Base-by-base conservation (phyloP, 106 monocot species). In the Acorus gramineus region DNA sequence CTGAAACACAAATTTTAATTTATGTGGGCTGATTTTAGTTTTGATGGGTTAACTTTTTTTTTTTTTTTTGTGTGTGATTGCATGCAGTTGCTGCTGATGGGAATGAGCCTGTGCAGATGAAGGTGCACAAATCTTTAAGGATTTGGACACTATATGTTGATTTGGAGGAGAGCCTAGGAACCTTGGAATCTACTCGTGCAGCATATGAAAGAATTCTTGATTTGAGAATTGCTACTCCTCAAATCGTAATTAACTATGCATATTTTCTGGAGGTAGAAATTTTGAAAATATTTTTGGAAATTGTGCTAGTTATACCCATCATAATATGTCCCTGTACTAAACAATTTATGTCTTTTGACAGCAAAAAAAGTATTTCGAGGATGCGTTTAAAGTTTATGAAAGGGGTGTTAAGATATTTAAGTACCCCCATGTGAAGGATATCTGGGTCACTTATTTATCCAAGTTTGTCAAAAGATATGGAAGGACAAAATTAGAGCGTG, bases 331-430 rank as follows among this genome's bases (percentile, higher is more conserved):
- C 54, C 14, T 48, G 47, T 50, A 56, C 49, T 69, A 52, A 4
- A 53, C 5, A 51, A 14, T 49, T 70, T 2, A 11, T 53, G 43
- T 13, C 55, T 52, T 67, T 53, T 49, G 63, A 14, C 11, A 92
- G 92, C 90, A 90, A 69, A 69, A 90, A 52, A 90, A 91, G 46
- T 91, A 96, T 64, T 96, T 96, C 62, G 96, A 96, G 61, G 96
- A 96, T 85, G 91, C 96, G 75, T 96, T 96, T 59, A 96, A 96
- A 71, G 96, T 96, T 42, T 96, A 91, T 64, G 96, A 96, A 81
- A 91, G 96, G 81, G 96, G 96, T 48, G 91, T 96, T 50, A 90
- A 96, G 68, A 91, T 96, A 46, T 96, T 96, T 59, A 96, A 96
- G 56, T 96, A 91, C 65, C 96, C 96, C 28, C 96, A 96, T 77